phyloP scores from a whole-genome alignment of 2,329 filamentous ascomycete genomes.

The Cercospora janseana region DNA sequence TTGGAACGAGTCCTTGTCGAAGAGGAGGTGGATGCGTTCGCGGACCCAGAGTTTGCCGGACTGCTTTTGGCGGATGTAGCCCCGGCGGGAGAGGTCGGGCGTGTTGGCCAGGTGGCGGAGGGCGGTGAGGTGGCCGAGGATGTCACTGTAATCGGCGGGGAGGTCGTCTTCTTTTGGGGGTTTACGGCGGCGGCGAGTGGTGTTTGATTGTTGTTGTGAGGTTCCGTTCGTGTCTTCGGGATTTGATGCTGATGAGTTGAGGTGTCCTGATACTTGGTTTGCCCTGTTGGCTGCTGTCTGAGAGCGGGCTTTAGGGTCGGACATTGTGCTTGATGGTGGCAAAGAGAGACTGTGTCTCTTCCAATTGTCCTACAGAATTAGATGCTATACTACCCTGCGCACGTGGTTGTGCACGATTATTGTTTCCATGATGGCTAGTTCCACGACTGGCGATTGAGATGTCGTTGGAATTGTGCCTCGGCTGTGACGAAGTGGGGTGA shows the following conservation, averaged over 20 bases:
- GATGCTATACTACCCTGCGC: background rate
- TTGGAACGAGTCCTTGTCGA: conserved; percentile 56
- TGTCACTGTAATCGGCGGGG: conserved; percentile 61
- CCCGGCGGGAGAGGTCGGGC: conserved; percentile 54
- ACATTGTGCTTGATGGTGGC: background rate
- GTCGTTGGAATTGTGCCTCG: no score
- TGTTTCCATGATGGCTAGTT: no score
- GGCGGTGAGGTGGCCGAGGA: conserved; percentile 56
- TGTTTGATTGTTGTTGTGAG: conserved; percentile 36
- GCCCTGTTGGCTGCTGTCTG: conserved; percentile 29
- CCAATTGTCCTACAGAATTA: background rate
- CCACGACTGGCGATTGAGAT: no score
- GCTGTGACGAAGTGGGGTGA: no score
- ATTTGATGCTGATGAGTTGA: conserved; percentile 15
- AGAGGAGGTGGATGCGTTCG: conserved; percentile 58
- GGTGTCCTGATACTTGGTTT: conserved; percentile 34
- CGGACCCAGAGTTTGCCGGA: conserved; percentile 65
- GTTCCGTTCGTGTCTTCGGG: conserved; percentile 34
- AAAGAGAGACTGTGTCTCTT: background rate
- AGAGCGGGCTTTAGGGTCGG: conserved; percentile 3
- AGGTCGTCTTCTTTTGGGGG: conserved; percentile 44
- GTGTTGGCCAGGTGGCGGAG: conserved; percentile 55
- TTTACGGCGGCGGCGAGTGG: conserved; percentile 34
- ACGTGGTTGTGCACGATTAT: no score
- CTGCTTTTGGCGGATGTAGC: conserved; percentile 62